phyloP scores from a whole-genome alignment of 306 rosid genomes.

The Trifolium repens region DNA sequence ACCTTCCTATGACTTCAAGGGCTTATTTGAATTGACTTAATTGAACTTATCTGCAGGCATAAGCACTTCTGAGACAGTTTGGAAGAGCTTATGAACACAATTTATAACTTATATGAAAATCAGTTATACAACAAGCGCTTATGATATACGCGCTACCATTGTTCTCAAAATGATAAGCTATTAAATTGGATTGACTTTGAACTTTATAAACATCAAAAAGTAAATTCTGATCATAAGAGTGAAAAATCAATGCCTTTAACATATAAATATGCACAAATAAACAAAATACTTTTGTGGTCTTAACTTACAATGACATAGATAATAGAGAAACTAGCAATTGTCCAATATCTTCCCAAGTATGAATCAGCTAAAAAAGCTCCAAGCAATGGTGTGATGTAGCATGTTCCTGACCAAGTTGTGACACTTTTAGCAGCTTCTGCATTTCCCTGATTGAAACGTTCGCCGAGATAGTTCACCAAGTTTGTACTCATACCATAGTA shows the following conservation, averaged over 20 bases:
- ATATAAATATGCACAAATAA: neutral
- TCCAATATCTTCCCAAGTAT: conserved; percentile 95
- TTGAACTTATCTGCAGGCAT: neutral
- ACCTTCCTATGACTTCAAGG: neutral
- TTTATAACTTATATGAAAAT: too few relatives aligned
- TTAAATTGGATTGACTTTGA: conserved; percentile 10
- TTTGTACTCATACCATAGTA: conserved; percentile 90
- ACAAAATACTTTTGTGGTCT: neutral
- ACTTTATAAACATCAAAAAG: conserved; percentile 7
- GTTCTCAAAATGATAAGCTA: neutral
- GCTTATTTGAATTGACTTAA: neutral
- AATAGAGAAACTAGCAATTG: conserved; percentile 74
- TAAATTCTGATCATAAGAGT: neutral
- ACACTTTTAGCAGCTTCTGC: conserved; percentile 67
- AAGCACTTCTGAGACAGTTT: too few relatives aligned
- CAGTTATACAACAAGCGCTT: too few relatives aligned
- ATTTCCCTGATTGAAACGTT: conserved; percentile 66
- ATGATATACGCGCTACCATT: neutral
- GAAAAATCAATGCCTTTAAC: conserved; percentile 3
- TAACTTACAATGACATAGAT: conserved; percentile 72
- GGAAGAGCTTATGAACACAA: too few relatives aligned
- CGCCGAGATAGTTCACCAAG: conserved; percentile 79
- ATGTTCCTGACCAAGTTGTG: conserved; percentile 86
- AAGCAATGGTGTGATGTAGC: conserved; percentile 80
- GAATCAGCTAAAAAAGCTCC: conserved; percentile 97